These are phyloP conservation scores for Neocucurbitaria cava DNA, from an alignment of 2,329 filamentous ascomycete species.

Conservation along the genomic window DNA sequence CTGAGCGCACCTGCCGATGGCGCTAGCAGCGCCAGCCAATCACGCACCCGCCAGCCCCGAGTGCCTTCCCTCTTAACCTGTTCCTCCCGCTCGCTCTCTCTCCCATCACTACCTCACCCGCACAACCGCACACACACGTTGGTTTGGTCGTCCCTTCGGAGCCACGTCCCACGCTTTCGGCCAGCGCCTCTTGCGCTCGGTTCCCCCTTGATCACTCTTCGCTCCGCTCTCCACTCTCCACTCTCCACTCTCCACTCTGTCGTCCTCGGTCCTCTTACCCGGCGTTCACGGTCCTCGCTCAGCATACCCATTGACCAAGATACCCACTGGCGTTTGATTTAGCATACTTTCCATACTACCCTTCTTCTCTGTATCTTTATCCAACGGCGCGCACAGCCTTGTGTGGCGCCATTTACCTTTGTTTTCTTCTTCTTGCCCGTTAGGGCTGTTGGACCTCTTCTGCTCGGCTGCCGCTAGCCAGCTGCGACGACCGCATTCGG, in stretches of 20 bases:
- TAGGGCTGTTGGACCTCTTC: constrained; percentile 15
- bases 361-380: constrained; percentile 30
- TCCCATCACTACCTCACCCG: constrained; percentile 34
- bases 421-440: constrained; percentile 14
- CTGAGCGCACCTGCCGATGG: constrained; percentile 26
- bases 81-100: constrained; percentile 34
- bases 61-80: constrained; percentile 31
- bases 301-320: constrained; percentile 42
- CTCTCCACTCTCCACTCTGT: constrained; percentile 38
- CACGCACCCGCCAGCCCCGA: constrained; percentile 19
- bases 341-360: constrained; percentile 20
- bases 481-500: constrained; percentile 44
- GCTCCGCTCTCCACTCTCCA: constrained; percentile 33
- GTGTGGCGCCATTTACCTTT: constrained; percentile 24
- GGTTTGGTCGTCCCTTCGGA: constrained; percentile 48
- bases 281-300: constrained; percentile 48
- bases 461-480: constrained; percentile 32
- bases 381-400: constrained; percentile 15
- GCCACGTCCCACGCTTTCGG: constrained; percentile 46
- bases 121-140: constrained; percentile 29
- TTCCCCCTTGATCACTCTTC: constrained; percentile 35
- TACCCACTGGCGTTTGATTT: constrained; percentile 44
- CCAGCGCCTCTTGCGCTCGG: constrained; percentile 52
- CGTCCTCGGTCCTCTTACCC: constrained; percentile 40
- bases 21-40: constrained; percentile 29